phyloP scores from a whole-genome alignment of 176 grass and related monocot species.

The Stipa capillata region DNA sequence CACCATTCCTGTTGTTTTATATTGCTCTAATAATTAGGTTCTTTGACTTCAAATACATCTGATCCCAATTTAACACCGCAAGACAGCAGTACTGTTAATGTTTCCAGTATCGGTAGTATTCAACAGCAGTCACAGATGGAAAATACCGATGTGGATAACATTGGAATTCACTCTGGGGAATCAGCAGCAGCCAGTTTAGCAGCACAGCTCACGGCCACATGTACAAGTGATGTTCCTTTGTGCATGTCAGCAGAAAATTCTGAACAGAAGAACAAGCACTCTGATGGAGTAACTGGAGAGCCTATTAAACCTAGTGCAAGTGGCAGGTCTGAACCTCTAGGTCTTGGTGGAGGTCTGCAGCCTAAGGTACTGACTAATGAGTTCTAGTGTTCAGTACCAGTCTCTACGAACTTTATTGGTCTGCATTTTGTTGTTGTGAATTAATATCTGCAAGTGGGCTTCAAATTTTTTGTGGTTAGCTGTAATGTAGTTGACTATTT shows the following conservation, averaged over 20 bases:
- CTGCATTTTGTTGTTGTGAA: not conserved
- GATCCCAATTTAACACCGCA: conserved; percentile 12
- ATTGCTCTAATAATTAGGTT: conserved; percentile 13
- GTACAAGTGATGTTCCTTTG: conserved; percentile 7
- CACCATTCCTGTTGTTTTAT: not conserved
- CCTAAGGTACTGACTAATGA: conserved; percentile 49
- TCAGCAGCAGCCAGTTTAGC: not conserved
- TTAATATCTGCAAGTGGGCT: not conserved
- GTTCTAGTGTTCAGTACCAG: not conserved
- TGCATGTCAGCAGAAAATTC: conserved; percentile 37
- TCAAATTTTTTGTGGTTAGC: not conserved
- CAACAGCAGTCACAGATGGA: conserved; percentile 4
- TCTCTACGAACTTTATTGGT: not conserved
- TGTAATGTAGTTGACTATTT: conserved; percentile 5
- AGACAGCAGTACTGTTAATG: conserved; percentile 9
- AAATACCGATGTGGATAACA: not conserved
- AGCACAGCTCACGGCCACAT: not conserved
- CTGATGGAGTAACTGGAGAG: conserved; percentile 25
- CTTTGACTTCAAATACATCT: not conserved
- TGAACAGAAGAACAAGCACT: not conserved
- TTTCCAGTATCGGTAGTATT: not conserved
- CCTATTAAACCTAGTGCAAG: conserved; percentile 31
- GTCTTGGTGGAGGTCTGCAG: conserved; percentile 80
- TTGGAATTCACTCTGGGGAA: not conserved
- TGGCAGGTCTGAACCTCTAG: conserved; percentile 48